phyloP scores from a whole-genome alignment of 2,329 filamentous ascomycete genomes.

The Cercospora sesami region DNA sequence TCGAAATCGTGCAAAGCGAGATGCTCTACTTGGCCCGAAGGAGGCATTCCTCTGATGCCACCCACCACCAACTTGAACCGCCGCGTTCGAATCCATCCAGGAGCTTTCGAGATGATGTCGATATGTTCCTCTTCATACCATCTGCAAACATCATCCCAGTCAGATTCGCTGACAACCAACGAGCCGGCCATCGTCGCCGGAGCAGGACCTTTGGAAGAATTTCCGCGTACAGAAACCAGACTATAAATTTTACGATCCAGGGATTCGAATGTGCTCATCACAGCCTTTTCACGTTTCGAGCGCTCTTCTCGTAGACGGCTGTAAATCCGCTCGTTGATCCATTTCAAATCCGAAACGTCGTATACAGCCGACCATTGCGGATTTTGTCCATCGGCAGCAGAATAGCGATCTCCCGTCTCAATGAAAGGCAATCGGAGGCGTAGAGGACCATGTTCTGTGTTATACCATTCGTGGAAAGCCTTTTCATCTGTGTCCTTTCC shows the following conservation, averaged over 20 bases:
- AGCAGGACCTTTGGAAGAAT: conserved; percentile 27
- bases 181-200: conserved; percentile 31
- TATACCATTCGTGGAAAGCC: conserved; percentile 90
- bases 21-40: conserved; percentile 56
- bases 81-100: conserved; percentile 75
- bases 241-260: conserved; percentile 73
- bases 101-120: conserved; percentile 68
- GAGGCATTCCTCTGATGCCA: conserved; percentile 48
- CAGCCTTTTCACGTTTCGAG: conserved; percentile 48
- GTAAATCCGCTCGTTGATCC: conserved; percentile 71
- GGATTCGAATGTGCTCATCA: conserved; percentile 62
- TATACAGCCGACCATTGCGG: conserved; percentile 79
- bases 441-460: conserved; percentile 85
- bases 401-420: conserved; percentile 76
- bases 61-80: conserved; percentile 67
- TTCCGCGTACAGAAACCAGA: conserved; percentile 53
- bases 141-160: conserved; percentile 62
- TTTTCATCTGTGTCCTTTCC: conserved; percentile 62
- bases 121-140: conserved; percentile 79
- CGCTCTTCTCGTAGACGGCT: conserved; percentile 62
- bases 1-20: conserved; percentile 73
- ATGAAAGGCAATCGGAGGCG: conserved; percentile 75
- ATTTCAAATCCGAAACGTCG: conserved; percentile 73
- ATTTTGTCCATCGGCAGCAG: conserved; percentile 60
- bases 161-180: conserved; percentile 47